Base-by-base conservation (phyloP, 345 rosid species). In the Boechera divaricarpa region DNA sequence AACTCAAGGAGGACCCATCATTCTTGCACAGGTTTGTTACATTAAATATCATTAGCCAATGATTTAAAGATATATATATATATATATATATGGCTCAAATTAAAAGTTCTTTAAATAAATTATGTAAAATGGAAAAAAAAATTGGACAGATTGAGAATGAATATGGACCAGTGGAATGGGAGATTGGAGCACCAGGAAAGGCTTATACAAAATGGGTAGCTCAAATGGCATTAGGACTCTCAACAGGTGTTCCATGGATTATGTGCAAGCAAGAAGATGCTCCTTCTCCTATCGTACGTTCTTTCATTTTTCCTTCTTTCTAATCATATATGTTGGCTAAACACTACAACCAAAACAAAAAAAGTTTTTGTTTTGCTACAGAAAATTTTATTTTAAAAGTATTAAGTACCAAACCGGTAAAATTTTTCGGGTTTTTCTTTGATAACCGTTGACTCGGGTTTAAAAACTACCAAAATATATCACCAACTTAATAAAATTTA, bases 241-340 rank as follows among this genome's bases (percentile, higher is more conserved):
- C 75, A 8, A 93, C 98, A 5, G 96, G 98, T 26, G 99, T 95
- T 74, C 99, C 99, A 52, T 95, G 99, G 99, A 77, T 95, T 83
- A 95, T 95, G 99, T 92, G 99, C 90, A 95, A 95, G 84, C 99
- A 95, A 91, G 98, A 93, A 3, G 94, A 95, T 82, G 99, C 94
- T 70, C 98, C 99, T 49, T 89, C 78, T 63, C 94, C 98, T 61
- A 79, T 95, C 67, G 99, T 92, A 86, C 76, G 83, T 69, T 54
- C 33, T 63, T 45, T 69, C 11, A 7, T 45, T 73, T 58, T 62
- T 59, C 71, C 55, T 78, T 49, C 10, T 70, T 33, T 49, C 54
- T 18, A 2, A n/a, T 49, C 53, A n/a, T 47, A n/a, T n/a, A 6
- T 2, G n/a, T n/a, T 47, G 21, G 21, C 51, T 47, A n/a, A 15